Evolutionary conservation across 2,329 filamentous ascomycete species (phyloP), one percentile per base, ranked within the genome.

Genomic region (Colletotrichum lupini): DNA sequence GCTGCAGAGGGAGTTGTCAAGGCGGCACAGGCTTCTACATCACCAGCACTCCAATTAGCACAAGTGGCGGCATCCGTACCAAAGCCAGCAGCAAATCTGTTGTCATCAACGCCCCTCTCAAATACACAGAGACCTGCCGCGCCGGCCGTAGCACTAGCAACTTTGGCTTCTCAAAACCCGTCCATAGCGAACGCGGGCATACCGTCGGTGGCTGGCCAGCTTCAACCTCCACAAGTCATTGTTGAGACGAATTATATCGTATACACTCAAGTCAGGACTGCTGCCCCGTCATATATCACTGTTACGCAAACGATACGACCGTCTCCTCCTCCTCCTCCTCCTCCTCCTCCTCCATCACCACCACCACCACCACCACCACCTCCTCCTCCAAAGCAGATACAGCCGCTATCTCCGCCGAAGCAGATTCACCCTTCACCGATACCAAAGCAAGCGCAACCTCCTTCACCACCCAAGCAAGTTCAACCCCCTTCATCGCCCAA

Each of bases 241-340:
- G 7, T 73, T 32, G 70, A 73, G 35, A 73, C 70, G 6, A 49
- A 70, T 22, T 70, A 59, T 22, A 57, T 73, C 35, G 12, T 57
- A 16, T 56, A 60, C 24, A 73, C 67, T 7, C 42, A 57, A 24
- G 3, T 70, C 4, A 60, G 37, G 56, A 65, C 70, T 4, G 42
- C 52, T 22, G n/a, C 60, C 5, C 67, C 70, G 4, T 19, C 35
- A 5, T 37, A 60, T 5, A 49, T 73, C 12, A 70, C 67, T n/a
- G 55, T 73, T 26, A 73, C 56, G 28, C 46, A 61, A 49, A 73
- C 67, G n/a, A 8, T 65, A 65, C 32, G 12, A 5, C 58, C 65
- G 14, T 28, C 24, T 3, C 4, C 16, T 1, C 52, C 26, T 6
- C 22, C 28, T 12, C 65, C 37, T 3, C 59, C 49, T 4, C 46